Percentiles rank a stretch among this genome's conserved stretches.
phyloP scores from a whole-genome alignment of 148 eudicot genomes.

The Vaccinium darrowii region DNA sequence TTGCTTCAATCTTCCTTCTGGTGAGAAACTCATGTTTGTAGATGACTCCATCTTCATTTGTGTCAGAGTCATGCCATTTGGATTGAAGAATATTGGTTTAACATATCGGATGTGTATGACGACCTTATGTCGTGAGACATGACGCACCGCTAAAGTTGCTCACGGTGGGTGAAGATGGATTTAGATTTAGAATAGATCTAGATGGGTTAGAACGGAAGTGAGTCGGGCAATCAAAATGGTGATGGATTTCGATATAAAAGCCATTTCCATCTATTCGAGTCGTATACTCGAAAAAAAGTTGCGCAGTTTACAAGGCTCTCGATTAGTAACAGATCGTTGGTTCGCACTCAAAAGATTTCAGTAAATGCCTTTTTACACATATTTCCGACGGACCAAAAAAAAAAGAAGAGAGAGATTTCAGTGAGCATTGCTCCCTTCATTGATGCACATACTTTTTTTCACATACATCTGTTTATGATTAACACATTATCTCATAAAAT shows the following conservation, averaged over 20 bases:
- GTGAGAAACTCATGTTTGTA: conserved; percentile 7
- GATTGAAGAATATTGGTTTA: background rate
- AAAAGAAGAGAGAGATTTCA: background rate
- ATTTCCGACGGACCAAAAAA: too few relatives aligned
- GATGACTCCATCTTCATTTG: background rate
- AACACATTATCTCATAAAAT: background rate
- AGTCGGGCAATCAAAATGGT: too few relatives aligned
- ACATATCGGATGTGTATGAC: background rate
- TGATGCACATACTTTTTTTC: background rate
- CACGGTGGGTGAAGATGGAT: background rate
- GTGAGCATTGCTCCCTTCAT: background rate
- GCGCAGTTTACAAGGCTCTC: too few relatives aligned
- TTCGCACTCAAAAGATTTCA: too few relatives aligned
- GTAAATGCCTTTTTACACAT: too few relatives aligned
- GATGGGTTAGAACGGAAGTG: background rate
- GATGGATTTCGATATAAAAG: too few relatives aligned
- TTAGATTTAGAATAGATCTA: background rate
- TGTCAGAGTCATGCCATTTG: background rate
- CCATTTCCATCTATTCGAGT: too few relatives aligned
- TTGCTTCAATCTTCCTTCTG: conserved; percentile 2
- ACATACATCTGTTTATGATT: background rate
- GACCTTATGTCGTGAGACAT: background rate
- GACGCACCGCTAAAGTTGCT: background rate
- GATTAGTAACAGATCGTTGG: too few relatives aligned
- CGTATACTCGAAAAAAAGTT: too few relatives aligned